Percentiles rank a stretch among this genome's conserved stretches.
These are phyloP conservation scores for Rhodofomes roseus DNA, from an alignment of 1,284 basidiomycete species.

Conservation along the genomic window DNA sequence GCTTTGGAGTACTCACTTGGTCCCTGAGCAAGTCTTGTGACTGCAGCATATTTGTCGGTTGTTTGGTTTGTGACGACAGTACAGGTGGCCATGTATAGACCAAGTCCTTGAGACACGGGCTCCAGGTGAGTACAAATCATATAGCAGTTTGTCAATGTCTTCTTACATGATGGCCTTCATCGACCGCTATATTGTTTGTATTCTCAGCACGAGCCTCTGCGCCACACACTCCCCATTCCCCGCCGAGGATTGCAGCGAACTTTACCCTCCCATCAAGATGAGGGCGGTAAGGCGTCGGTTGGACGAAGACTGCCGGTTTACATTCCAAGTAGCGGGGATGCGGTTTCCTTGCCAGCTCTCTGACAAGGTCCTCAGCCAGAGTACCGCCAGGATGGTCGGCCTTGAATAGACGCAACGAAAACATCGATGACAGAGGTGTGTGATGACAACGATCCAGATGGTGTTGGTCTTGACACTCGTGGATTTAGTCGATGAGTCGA, in stretches of 20 bases:
- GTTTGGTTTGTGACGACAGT: background rate
- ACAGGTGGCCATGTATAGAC: background rate
- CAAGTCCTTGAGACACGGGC: background rate
- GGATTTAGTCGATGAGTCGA: no score
- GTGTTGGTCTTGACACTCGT: no score
- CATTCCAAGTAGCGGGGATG: background rate
- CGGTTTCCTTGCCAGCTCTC: background rate
- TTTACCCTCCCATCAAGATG: background rate
- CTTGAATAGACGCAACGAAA: no score
- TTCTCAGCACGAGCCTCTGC: background rate
- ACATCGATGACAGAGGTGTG: no score
- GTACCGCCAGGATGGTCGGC: no score
- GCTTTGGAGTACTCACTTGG: no score
- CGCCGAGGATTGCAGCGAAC: background rate
- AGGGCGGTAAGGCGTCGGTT: background rate
- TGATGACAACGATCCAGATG: no score
- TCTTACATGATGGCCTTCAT: background rate
- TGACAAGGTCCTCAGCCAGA: no score
- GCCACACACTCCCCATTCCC: background rate
- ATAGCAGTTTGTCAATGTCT: background rate
- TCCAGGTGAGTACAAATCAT: background rate
- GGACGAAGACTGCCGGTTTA: background rate
- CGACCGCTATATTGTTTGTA: background rate
- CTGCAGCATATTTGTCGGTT: background rate
- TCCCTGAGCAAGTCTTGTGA: no score